Base-by-base conservation (phyloP, 2,329 filamentous ascomycete genomes). In the Xylogone sp. region DNA sequence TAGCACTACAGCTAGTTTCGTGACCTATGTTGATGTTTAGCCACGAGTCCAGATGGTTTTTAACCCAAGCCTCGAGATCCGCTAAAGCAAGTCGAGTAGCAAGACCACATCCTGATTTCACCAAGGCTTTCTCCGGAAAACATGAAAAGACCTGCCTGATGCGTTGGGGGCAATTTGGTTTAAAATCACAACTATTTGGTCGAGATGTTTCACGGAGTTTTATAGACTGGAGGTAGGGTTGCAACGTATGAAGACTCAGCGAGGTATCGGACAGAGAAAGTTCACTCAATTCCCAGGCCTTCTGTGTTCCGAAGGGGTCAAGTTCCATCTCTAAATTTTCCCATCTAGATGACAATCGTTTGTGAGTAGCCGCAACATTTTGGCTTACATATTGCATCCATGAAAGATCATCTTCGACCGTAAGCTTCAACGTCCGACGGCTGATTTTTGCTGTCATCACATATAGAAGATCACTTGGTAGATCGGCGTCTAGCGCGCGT, bases 1-100 rank as follows among this genome's bases (percentile, higher is more conserved):
- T 61, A 3, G 52, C 22, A 0, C n/a, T 16, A 47, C 69, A 74
- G 3, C 64, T 65, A 1, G 39, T n/a, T 0, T 43, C 34, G 10
- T 60, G 52, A 0, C n/a, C n/a, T 2, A 59, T 50, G 39, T 71
- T 56, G 0, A n/a, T 3, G 1, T 56, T 44, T 1, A 73, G 42
- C 76, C 77, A 81, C 0, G 19, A 10, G 0, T 59, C 44, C 0
- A 82, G 67, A 34, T 70, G 46, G 0, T 56, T 18, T 1, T 65
- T 61, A 2, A 81, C 72, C 81, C 80, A 83, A 0, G 48, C 34
- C 57, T 84, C 81, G 13, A 82, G 65, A 3, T 65, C 67, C 6
- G 60, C 61, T 1, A 79, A 58, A 6, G 57, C 24, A 5, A 27
- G 24, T 6, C 24, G 24, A 27, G 24, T 10, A 27, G 24, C 24